These are phyloP conservation scores for Hortiboletus flavorubellus DNA, from an alignment of 768 basidiomycete species.

Conservation along the genomic window DNA sequence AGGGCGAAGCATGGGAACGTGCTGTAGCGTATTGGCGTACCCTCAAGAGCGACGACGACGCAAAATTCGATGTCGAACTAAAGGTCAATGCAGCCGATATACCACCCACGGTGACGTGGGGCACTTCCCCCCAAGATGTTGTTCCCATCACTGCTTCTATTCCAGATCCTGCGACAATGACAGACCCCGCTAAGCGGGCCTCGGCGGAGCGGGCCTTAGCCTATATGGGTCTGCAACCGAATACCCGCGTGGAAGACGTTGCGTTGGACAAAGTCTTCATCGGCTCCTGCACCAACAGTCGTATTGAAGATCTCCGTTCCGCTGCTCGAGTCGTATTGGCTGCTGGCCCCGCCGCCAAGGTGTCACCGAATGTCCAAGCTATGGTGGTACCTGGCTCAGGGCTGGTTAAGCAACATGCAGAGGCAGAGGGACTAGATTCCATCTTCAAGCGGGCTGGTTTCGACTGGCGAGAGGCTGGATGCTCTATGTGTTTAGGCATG, in stretches of 20 bases:
- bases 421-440: conserved; percentile 82
- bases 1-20: conserved; percentile 80
- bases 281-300: conserved; percentile 92
- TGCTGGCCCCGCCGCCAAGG: conserved; percentile 68
- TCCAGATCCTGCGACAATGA: conserved; percentile 67
- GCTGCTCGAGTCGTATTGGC: conserved; percentile 77
- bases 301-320: conserved; percentile 86
- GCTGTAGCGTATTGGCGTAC: conserved; percentile 86
- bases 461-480: conserved; percentile 94
- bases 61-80: conserved; percentile 81
- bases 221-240: conserved; percentile 85
- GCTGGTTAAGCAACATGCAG: conserved; percentile 85
- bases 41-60: conserved; percentile 74
- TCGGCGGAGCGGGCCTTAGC: conserved; percentile 72
- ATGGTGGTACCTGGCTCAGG: conserved; percentile 95
- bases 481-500: conserved; percentile 97
- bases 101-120: conserved; percentile 89
- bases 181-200: conserved; percentile 60
- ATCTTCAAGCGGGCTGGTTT: conserved; percentile 90
- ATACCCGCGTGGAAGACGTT: conserved; percentile 77
- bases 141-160: conserved; percentile 78
- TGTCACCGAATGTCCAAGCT: conserved; percentile 70
- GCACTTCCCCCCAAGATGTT: conserved; percentile 88
- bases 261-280: conserved; percentile 88
- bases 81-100: conserved; percentile 81